A percentile compares a stretch with the other conserved stretches of the same genome.
Evolutionary conservation across 163 green algal species (phyloP).

Genomic region (Chlorella variabilis): DNA sequence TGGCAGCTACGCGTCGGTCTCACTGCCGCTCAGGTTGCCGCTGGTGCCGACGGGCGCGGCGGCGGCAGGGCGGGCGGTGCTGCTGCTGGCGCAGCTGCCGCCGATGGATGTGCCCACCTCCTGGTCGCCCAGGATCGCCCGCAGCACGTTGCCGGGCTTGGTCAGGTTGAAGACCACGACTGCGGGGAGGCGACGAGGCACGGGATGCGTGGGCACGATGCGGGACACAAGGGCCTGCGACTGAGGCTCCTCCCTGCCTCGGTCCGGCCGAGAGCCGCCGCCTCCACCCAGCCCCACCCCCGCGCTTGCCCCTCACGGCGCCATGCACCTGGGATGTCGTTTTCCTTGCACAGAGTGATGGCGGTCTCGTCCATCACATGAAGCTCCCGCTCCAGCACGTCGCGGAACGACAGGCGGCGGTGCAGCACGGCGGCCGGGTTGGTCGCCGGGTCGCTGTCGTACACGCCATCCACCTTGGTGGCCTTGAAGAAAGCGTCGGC

Average conservation of each 20-base stretch:
- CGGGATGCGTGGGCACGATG: not conserved
- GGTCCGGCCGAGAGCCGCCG: no score
- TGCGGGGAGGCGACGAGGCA: not conserved
- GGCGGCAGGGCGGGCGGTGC: no score
- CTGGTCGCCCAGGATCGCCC: conserved; percentile 28
- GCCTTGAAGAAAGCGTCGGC: conserved; percentile 90
- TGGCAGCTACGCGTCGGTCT: no score
- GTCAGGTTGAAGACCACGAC: conserved; percentile 91
- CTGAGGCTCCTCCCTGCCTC: no score
- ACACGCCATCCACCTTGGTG: conserved; percentile 97
- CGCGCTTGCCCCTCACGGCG: no score
- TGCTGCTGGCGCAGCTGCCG: not conserved
- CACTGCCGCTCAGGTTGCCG: no score
- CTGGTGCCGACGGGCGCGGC: no score
- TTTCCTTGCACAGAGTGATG: conserved; percentile 98
- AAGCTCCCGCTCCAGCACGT: conserved; percentile 56
- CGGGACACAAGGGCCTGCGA: not conserved
- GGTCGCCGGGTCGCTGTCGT: conserved; percentile 88
- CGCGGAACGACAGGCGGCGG: conserved; percentile 69
- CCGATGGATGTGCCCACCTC: conserved; percentile 33
- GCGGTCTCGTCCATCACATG: conserved; percentile 97
- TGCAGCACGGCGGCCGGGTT: conserved; percentile 74
- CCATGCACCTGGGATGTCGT: conserved; percentile 87
- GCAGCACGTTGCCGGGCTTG: conserved; percentile 78
- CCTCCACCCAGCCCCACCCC: no score